Conservation (phyloP, 192 early-diverging fungal genomes). For the Glomus cerebriforme region DNA sequence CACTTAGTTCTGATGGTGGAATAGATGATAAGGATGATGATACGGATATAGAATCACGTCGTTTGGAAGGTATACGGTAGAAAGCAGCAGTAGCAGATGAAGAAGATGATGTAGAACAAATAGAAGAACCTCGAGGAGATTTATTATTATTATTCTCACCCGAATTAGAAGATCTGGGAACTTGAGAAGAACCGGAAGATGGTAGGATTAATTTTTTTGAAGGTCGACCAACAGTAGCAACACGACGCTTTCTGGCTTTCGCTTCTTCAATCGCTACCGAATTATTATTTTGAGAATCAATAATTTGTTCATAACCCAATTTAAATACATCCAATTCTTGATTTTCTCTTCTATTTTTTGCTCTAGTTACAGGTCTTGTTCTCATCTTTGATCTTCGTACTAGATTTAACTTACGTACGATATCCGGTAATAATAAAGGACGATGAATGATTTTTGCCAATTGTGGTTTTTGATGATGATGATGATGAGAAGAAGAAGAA, state of each 20-base stretch:
- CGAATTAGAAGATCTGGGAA: background rate
- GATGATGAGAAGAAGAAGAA: too few relatives aligned
- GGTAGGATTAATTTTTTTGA: background rate
- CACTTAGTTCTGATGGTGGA: conserved; percentile 20
- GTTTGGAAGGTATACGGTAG: background rate
- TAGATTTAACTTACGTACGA: background rate
- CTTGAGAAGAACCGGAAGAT: background rate
- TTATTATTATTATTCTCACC: conserved; percentile 10
- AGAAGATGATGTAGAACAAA: conserved; percentile 10
- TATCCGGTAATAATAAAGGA: conserved; percentile 16
- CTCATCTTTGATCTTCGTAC: conserved; percentile 8
- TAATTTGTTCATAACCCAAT: background rate
- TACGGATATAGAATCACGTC: conserved; percentile 18
- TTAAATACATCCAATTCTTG: conserved; percentile 5
- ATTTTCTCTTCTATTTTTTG: conserved; percentile 22
- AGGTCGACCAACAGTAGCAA: background rate
- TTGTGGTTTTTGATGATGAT: background rate
- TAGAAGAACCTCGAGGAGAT: background rate
- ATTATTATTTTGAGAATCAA: background rate
- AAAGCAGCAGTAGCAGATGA: background rate
- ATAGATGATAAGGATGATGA: conserved; percentile 24
- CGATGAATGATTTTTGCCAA: conserved; percentile 26
- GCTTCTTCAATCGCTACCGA: background rate
- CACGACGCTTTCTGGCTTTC: background rate
- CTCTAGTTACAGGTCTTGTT: conserved; percentile 15